Base-by-base conservation (phyloP, 228 moss, liverwort and hornwort species). In the Sphagnum fallax region DNA sequence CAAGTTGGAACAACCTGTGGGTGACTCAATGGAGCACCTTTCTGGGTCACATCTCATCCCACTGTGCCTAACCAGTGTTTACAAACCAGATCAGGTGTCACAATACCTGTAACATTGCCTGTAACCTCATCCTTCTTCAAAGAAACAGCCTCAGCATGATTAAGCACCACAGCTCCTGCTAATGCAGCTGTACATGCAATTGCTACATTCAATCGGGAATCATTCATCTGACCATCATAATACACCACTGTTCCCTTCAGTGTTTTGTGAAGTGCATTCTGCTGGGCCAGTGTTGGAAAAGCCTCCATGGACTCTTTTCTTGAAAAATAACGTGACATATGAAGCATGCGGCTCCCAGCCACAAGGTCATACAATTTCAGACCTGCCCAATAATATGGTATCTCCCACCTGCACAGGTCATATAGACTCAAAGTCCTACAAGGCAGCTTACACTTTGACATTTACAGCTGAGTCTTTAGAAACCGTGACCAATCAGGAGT, bases 201-300 rank as follows among this genome's bases (percentile, higher is more conserved):
- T 5, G 91, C 87, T 13, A 98, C 75, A 61, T 98, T 98, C 52
- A 93, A 80, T 4, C 98, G 91, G 47, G 98, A 92, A 73, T 98
- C 98, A 65, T 98, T 94, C 98, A 98, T 98, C 78, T 98, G 98
- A 13, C 98, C 98, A 74, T 98, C 98, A 67, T 98, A 98, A 58
- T 98, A 98, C 12, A 98, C 98, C 14, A 98, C 75, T 4, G 98
- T 94, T 62, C 98, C 98, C 79, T 98, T 98, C 61, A 98, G 79
- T 0, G 90, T 85, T 74, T 92, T 98, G 9, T 92, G 84, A 11
- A 65, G 79, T 50, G 83, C 79, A 53, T 88, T 92, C 60, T 82
- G 71, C 49, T 90, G 75, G 0, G 93, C 88, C 68, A 98, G 84
- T 16, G 98, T 98, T 47, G 98, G 98, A 61, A 92, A 98, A 4